phyloP scores from a whole-genome alignment of 345 rosid genomes.

The Brassica incana region DNA sequence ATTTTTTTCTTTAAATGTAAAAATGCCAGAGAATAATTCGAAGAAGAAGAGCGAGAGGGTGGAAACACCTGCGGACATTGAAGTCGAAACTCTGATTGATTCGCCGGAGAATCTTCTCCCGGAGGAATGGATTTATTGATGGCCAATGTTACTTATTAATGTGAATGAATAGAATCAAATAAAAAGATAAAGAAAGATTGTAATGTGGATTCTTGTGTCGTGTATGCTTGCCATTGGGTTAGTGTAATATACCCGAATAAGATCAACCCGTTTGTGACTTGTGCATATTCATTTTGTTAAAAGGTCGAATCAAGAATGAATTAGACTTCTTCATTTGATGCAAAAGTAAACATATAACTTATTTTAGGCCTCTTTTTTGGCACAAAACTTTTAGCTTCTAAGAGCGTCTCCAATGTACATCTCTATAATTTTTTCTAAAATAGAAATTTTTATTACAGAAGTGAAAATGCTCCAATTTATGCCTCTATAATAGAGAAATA shows the following conservation, averaged over 20 bases:
- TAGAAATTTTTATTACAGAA: too few relatives aligned
- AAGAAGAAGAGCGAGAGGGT: constrained; percentile 33
- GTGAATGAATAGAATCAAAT: constrained; percentile 21
- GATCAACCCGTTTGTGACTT: constrained; percentile 8
- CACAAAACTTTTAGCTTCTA: background rate
- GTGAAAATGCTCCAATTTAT: too few relatives aligned
- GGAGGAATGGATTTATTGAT: constrained; percentile 76
- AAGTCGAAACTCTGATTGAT: constrained; percentile 38
- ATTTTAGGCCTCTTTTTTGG: background rate
- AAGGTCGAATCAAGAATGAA: background rate
- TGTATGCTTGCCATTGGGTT: constrained; percentile 35
- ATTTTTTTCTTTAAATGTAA: constrained; percentile 8
- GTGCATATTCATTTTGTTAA: constrained; percentile 5
- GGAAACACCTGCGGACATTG: constrained; percentile 32
- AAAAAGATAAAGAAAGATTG: constrained; percentile 4
- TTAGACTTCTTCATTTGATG: background rate
- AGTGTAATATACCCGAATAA: constrained; percentile 22
- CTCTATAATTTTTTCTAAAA: too few relatives aligned
- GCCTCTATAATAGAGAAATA: too few relatives aligned
- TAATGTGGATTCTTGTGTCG: constrained; percentile 21
- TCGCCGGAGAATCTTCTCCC: constrained; percentile 71
- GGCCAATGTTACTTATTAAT: constrained; percentile 11
- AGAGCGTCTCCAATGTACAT: too few relatives aligned
- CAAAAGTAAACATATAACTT: background rate
- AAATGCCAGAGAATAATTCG: constrained; percentile 29